Conservation (phyloP, 176 grass and related monocot genomes). For the Raddia distichophylla region DNA sequence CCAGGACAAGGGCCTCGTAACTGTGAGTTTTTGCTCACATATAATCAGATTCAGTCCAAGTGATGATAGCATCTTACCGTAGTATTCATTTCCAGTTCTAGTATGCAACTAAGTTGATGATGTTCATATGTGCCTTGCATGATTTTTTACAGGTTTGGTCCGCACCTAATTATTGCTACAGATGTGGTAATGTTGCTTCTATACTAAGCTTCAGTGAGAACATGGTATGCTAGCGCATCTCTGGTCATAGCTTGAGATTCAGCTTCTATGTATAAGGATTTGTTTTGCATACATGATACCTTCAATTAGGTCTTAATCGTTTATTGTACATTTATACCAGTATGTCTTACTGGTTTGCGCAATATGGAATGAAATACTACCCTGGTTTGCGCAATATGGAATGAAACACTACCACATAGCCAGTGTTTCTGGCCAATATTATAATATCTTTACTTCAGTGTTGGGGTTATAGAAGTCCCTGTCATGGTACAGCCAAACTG, state of each 20-base stretch:
- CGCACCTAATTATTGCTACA: slow-evolving; percentile 99
- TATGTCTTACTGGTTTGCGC: background rate
- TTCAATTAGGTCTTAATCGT: background rate
- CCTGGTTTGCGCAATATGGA: background rate
- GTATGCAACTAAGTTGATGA: background rate
- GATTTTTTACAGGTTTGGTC: slow-evolving; percentile 81
- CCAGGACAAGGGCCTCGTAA: slow-evolving; percentile 98
- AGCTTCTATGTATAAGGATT: background rate
- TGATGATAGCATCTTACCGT: background rate
- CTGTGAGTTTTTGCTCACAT: slow-evolving; percentile 63
- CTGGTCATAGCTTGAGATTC: background rate
- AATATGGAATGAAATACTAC: background rate
- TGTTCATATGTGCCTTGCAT: background rate
- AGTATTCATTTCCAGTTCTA: background rate
- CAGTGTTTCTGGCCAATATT: background rate
- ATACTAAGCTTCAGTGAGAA: slow-evolving; percentile 97
- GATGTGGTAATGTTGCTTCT: slow-evolving; percentile 98
- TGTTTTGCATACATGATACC: background rate
- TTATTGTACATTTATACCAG: slow-evolving; percentile 1
- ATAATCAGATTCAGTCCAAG: background rate
- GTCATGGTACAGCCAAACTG: background rate
- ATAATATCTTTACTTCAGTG: background rate
- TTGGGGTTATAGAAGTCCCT: background rate
- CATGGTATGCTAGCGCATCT: slow-evolving; percentile 63
- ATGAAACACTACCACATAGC: background rate